phyloP scores from a whole-genome alignment of 108 stramenopile species.

The Discostella pseudostelligera region DNA sequence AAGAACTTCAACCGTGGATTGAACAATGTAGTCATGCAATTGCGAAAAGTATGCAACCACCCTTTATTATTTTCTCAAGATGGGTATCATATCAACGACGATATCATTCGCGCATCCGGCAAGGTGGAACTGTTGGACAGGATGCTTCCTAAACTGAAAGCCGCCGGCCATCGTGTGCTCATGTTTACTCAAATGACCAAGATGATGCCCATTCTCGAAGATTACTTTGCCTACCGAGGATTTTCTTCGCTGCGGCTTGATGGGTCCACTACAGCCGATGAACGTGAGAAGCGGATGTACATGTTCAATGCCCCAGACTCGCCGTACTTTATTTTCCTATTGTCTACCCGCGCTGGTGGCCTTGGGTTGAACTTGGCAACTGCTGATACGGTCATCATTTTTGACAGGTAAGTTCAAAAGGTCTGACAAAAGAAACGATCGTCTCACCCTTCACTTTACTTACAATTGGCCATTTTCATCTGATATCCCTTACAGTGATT shows the following conservation, averaged over 20 bases:
- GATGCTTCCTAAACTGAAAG: slow-evolving; percentile 88
- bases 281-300: slow-evolving; percentile 94
- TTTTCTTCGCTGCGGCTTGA: slow-evolving; percentile 80
- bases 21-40: slow-evolving; percentile 93
- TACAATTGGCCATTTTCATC: background rate
- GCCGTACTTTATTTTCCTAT: slow-evolving; percentile 88
- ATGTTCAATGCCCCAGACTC: slow-evolving; percentile 91
- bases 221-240: slow-evolving; percentile 83
- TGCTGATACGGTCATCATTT: slow-evolving; percentile 96
- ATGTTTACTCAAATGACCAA: slow-evolving; percentile 97
- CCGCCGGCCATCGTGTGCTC: slow-evolving; percentile 91
- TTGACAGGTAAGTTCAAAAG: slow-evolving; percentile 52
- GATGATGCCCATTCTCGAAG: slow-evolving; percentile 92
- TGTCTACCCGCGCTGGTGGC: slow-evolving; percentile 95
- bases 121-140: slow-evolving; percentile 91
- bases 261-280: slow-evolving; percentile 90
- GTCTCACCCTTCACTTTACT: background rate
- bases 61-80: slow-evolving; percentile 83
- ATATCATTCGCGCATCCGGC: slow-evolving; percentile 82
- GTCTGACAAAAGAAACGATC: background rate
- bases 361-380: slow-evolving; percentile 83
- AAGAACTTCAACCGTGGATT: slow-evolving; percentile 62
- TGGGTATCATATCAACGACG: slow-evolving; percentile 78
- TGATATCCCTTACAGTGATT: slow-evolving; percentile 70
- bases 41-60: slow-evolving; percentile 91